Evolutionary conservation across 192 early-diverging fungal genomes (phyloP).

Genomic region (Podila minutissima): DNA sequence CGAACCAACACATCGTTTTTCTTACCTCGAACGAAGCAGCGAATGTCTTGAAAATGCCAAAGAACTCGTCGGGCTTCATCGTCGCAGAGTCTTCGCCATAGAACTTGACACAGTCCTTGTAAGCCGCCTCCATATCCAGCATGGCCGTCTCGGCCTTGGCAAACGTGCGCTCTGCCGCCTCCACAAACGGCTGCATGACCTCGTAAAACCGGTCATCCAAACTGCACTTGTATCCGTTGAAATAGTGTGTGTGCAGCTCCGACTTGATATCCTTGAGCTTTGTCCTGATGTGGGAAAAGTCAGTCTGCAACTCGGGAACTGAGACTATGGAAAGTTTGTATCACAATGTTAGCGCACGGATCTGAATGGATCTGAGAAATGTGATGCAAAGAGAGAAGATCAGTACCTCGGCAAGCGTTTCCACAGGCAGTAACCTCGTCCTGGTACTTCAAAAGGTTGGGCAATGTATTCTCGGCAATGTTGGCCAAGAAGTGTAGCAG

Average conservation of each 20-base stretch:
- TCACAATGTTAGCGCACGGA: not conserved
- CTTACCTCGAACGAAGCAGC: constrained; percentile 73
- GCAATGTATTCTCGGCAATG: constrained; percentile 73
- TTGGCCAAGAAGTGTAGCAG: constrained; percentile 81
- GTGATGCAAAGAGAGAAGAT: not conserved
- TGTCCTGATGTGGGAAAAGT: constrained; percentile 58
- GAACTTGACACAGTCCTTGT: constrained; percentile 72
- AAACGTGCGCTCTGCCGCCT: constrained; percentile 70
- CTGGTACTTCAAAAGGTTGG: constrained; percentile 67
- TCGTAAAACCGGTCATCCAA: constrained; percentile 73
- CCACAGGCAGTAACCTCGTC: constrained; percentile 77
- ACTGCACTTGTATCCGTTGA: constrained; percentile 54
- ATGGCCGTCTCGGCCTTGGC: constrained; percentile 70
- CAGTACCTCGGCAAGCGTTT: constrained; percentile 71
- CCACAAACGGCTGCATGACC: constrained; percentile 71
- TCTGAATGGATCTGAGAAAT: too few relatives aligned
- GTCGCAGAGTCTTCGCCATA: constrained; percentile 77
- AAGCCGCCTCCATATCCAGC: constrained; percentile 75
- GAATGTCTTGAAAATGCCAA: constrained; percentile 87
- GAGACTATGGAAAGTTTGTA: constrained; percentile 49
- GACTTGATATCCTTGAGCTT: constrained; percentile 58
- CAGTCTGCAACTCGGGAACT: constrained; percentile 58
- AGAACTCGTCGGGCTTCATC: constrained; percentile 88
- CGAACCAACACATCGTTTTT: not conserved
- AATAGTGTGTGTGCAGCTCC: constrained; percentile 58